Percentiles rank a stretch among this genome's conserved stretches.
These are phyloP conservation scores for Biscogniauxia marginata DNA, from an alignment of 2,329 filamentous ascomycete genomes.

Conservation along the genomic window DNA sequence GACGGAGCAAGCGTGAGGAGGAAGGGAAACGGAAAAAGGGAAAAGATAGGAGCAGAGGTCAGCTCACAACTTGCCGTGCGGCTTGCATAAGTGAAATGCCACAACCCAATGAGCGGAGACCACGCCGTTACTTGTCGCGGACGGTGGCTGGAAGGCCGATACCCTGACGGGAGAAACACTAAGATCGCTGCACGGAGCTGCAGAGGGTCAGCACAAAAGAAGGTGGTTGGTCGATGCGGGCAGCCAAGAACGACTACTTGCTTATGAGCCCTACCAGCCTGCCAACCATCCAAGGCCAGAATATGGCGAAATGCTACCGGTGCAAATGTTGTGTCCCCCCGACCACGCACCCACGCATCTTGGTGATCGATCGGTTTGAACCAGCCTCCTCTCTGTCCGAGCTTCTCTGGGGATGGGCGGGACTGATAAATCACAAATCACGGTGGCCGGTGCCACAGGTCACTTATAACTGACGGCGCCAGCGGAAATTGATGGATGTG, in stretches of 20 bases:
- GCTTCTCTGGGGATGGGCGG: not conserved
- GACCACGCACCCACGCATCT: not conserved
- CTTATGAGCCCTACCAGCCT: too few species aligned
- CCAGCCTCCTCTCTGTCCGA: not conserved
- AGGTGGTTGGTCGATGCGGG: not conserved
- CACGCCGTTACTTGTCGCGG: constrained; percentile 29
- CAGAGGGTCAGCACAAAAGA: constrained; percentile 10
- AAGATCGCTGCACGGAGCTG: constrained; percentile 1
- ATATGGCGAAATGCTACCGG: not conserved
- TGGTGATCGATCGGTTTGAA: not conserved
- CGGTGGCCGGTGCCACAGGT: not conserved
- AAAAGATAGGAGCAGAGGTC: constrained; percentile 18
- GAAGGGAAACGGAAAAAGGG: constrained; percentile 10
- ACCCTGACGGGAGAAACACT: not conserved
- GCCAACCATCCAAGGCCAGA: not conserved
- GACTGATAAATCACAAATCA: not conserved
- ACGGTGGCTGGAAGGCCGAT: constrained; percentile 2
- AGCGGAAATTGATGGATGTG: constrained; percentile 8
- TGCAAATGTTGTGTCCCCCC: not conserved
- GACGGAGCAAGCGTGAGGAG: not conserved
- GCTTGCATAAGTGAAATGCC: constrained; percentile 28
- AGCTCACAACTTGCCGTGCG: constrained; percentile 20
- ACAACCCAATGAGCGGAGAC: constrained; percentile 27
- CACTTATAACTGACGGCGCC: not conserved
- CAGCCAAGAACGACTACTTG: not conserved